Evolutionary conservation across 2,329 filamentous ascomycete species (phyloP).

Genomic region (Paraconiothyrium brasiliense): DNA sequence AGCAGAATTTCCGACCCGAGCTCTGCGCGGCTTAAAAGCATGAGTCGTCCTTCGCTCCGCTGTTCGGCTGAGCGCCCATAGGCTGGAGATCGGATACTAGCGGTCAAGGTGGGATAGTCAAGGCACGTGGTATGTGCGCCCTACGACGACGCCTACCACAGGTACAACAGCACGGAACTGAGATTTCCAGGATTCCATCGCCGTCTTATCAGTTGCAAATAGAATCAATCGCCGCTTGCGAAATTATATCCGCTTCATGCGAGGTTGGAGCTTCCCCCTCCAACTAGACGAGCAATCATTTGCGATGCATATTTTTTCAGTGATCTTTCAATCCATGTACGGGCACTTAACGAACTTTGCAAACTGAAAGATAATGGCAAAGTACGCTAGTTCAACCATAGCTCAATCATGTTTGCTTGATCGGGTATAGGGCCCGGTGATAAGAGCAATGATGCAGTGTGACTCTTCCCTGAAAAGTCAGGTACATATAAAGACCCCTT

Average conservation of each 20-base stretch:
- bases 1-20: not conserved
- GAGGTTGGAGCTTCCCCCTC: no score
- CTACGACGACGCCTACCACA: not conserved
- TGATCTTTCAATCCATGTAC: not conserved
- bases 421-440: not conserved
- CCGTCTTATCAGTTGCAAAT: not conserved
- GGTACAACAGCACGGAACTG: not conserved
- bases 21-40: not conserved
- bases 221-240: not conserved
- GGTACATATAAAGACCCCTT: not conserved
- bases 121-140: not conserved
- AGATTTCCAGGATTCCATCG: not conserved
- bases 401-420: not conserved
- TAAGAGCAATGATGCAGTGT: not conserved
- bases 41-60: not conserved
- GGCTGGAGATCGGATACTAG: not conserved
- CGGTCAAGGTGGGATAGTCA: not conserved
- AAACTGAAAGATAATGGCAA: not conserved
- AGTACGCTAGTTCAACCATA: not conserved
- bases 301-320: not conserved
- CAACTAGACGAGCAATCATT: no score
- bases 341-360: not conserved
- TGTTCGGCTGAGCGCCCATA: not conserved
- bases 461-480: not conserved
- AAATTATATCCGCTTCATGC: not conserved